A percentile compares a stretch with the other conserved stretches of the same genome.
phyloP scores from a whole-genome alignment of 2,329 filamentous ascomycete species.

The Penicillium vulpinum region DNA sequence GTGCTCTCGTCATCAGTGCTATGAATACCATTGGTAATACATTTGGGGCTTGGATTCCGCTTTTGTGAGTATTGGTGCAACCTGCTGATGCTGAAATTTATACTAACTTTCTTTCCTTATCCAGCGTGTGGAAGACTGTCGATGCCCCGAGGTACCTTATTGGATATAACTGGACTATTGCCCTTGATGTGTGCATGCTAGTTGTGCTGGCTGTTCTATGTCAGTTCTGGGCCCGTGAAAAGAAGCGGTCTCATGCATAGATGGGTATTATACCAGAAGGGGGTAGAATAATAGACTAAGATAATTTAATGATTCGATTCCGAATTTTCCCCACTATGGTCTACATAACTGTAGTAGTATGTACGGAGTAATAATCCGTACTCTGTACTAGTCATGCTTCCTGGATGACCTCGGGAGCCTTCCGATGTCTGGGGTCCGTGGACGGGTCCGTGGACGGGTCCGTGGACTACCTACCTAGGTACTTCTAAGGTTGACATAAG shows the following conservation, averaged over 20 bases:
- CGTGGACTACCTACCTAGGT: no score
- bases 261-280: background rate
- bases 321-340: background rate
- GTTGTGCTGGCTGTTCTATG: constrained; percentile 21
- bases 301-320: background rate
- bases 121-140: constrained; percentile 30
- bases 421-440: no score
- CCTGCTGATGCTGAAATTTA: background rate
- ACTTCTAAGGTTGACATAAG: constrained; percentile 7
- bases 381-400: background rate
- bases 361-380: no score
- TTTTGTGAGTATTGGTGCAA: constrained; percentile 19
- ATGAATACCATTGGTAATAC: constrained; percentile 37
- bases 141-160: constrained; percentile 31
- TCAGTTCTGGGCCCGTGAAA: constrained; percentile 19
- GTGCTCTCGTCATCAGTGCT: constrained; percentile 25
- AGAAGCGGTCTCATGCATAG: constrained; percentile 8
- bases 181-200: constrained; percentile 31
- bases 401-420: background rate
- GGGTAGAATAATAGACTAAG: background rate
- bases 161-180: constrained; percentile 32
- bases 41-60: constrained; percentile 31
- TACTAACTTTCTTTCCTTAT: background rate
- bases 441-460: no score
- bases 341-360: background rate